Evolutionary conservation across 1,284 basidiomycete genomes (phyloP).

Genomic region (Volvariella volvacea): DNA sequence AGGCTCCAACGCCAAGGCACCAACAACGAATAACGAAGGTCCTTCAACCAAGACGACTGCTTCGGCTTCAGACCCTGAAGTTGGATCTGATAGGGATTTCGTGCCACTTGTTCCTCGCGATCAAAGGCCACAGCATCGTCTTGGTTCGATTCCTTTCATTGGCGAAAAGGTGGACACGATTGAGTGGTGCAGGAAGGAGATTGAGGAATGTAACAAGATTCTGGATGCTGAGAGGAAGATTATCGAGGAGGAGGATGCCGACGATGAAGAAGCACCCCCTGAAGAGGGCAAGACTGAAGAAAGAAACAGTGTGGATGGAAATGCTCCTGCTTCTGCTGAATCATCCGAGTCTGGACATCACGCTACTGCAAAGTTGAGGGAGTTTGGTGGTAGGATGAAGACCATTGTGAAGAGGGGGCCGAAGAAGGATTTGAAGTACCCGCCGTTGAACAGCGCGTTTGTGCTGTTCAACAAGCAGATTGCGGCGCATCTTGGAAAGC

Average conservation of each 20-base stretch:
- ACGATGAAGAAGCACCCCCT: conserved; percentile 12
- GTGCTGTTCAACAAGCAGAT: conserved; percentile 93
- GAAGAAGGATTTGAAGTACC: conserved; percentile 38
- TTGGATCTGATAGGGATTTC: conserved; percentile 9
- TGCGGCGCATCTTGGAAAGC: conserved; percentile 81
- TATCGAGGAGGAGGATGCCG: conserved; percentile 13
- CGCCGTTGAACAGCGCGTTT: conserved; percentile 81
- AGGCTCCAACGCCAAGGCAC: conserved; percentile 26
- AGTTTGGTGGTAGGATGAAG: conserved; percentile 11
- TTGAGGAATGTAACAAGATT: conserved; percentile 43
- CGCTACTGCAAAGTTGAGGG: conserved; percentile 9
- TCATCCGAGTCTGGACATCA: no score
- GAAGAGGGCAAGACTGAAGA: conserved; percentile 12
- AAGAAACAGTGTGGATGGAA: conserved; percentile 1
- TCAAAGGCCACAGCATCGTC: conserved; percentile 77
- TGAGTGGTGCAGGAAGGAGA: conserved; percentile 79
- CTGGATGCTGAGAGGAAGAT: conserved; percentile 46
- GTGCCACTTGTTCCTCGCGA: conserved; percentile 46
- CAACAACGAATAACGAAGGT: conserved; percentile 16
- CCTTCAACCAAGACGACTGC: conserved; percentile 1
- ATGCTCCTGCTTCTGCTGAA: neutral
- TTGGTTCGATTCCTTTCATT: conserved; percentile 51
- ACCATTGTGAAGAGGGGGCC: conserved; percentile 13
- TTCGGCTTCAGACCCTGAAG: conserved; percentile 8
- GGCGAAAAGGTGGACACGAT: conserved; percentile 89